These are phyloP conservation scores for Amphicarpaea edgeworthii DNA, from an alignment of 306 rosid genomes.

Conservation along the genomic window DNA sequence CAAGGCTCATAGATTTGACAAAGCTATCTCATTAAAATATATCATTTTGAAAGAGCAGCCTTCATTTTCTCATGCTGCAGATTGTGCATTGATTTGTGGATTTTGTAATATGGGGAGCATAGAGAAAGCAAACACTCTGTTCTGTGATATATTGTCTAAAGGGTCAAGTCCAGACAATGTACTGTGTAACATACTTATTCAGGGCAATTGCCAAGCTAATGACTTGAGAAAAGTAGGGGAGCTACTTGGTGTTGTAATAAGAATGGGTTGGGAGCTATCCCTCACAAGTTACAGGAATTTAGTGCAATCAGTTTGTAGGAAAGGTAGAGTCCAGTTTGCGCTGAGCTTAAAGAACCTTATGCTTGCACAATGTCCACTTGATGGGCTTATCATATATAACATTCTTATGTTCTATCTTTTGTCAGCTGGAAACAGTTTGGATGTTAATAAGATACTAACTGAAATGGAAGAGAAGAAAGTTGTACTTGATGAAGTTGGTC, in stretches of 20 bases:
- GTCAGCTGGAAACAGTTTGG: conserved; percentile 54
- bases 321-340: conserved; percentile 58
- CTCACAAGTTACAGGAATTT: conserved; percentile 64
- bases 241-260: conserved; percentile 64
- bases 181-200: conserved; percentile 64
- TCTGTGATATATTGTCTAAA: conserved; percentile 58
- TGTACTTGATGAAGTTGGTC: conserved; percentile 64
- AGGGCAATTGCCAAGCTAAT: conserved; percentile 63
- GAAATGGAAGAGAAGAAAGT: conserved; percentile 68
- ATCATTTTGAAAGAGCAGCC: conserved; percentile 53
- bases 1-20: conserved; percentile 61
- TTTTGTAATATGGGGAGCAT: conserved; percentile 59
- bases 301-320: conserved; percentile 60
- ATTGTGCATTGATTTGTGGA: conserved; percentile 65
- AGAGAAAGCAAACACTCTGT: conserved; percentile 57
- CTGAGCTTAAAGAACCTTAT: conserved; percentile 64
- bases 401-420: conserved; percentile 77
- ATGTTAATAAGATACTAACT: conserved; percentile 55
- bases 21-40: conserved; percentile 69
- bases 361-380: conserved; percentile 60
- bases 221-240: conserved; percentile 64
- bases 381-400: conserved; percentile 62
- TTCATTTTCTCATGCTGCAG: conserved; percentile 45
- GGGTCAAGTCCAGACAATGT: conserved; percentile 60
- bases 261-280: conserved; percentile 58